phyloP scores from a whole-genome alignment of 176 grass and related monocot species.

The Tillandsia fasciculata region DNA sequence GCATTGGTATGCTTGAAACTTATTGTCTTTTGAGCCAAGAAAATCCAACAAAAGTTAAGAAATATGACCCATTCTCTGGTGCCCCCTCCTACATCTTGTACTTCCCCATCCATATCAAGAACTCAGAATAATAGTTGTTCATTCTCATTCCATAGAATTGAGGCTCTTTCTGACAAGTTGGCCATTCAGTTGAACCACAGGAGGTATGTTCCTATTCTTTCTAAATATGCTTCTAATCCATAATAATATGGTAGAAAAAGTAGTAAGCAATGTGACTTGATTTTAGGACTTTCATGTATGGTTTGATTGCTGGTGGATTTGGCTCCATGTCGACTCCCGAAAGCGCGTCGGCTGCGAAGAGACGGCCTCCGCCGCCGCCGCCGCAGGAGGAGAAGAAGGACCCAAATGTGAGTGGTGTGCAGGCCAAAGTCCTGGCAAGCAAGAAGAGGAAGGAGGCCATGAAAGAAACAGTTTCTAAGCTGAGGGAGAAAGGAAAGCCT shows the following conservation, averaged over 20 bases:
- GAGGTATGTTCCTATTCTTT: conserved; percentile 17
- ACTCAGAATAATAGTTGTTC: background rate
- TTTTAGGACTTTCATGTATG: conserved; percentile 31
- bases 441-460: conserved; percentile 87
- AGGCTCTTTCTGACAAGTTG: conserved; percentile 1
- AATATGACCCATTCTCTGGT: conserved; percentile 34
- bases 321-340: conserved; percentile 27
- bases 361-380: conserved; percentile 27
- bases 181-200: conserved; percentile 7
- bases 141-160: background rate
- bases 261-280: background rate
- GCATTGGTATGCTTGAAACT: background rate
- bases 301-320: conserved; percentile 30
- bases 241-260: no score
- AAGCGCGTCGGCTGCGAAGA: conserved; percentile 41
- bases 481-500: conserved; percentile 64
- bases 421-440: conserved; percentile 69
- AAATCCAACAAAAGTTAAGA: background rate
- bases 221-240: background rate
- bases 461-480: conserved; percentile 67
- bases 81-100: conserved; percentile 5
- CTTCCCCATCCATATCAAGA: background rate
- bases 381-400: conserved; percentile 37
- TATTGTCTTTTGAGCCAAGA: background rate
- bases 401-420: conserved; percentile 51